Evolutionary conservation across 2,329 filamentous ascomycete genomes (phyloP).

Genomic region (Aspergillus ruber): DNA sequence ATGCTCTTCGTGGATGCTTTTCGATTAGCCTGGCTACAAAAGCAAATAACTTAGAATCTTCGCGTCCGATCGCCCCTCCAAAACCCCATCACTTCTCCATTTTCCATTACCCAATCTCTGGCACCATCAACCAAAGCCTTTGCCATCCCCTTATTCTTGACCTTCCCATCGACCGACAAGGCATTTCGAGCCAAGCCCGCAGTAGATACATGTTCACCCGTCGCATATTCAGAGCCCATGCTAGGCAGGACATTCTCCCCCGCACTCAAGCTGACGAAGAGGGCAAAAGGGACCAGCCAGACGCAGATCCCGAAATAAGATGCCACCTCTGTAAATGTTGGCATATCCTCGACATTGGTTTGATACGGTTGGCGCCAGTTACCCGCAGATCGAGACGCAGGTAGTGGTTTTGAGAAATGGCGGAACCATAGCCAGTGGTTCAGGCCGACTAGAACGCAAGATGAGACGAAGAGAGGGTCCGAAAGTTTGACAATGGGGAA

Average conservation of each 20-base stretch:
- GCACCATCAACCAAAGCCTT: constrained; percentile 57
- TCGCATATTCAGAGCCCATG: constrained; percentile 72
- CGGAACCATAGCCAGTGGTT: constrained; percentile 97
- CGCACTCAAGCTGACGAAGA: constrained; percentile 90
- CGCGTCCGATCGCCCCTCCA: constrained; percentile 55
- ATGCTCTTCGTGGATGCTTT: not conserved
- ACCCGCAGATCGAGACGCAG: constrained; percentile 25
- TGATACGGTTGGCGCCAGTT: constrained; percentile 34
- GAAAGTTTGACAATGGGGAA: constrained; percentile 76
- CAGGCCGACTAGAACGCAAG: constrained; percentile 74
- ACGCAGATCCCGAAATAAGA: constrained; percentile 95
- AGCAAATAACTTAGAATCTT: constrained; percentile 26
- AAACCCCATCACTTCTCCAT: constrained; percentile 56
- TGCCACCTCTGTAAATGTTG: constrained; percentile 87
- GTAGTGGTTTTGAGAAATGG: constrained; percentile 68
- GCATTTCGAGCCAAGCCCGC: constrained; percentile 20
- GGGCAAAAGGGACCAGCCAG: constrained; percentile 89
- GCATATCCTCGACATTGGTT: constrained; percentile 48
- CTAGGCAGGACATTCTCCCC: constrained; percentile 92
- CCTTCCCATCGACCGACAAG: constrained; percentile 30
- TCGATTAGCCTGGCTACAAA: not conserved
- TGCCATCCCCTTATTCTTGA: constrained; percentile 54
- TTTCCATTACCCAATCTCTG: constrained; percentile 56
- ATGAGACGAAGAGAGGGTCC: constrained; percentile 78
- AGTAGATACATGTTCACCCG: constrained; percentile 39